Conservation (phyloP, 768 basidiomycete species). For the Tulasnella sp. region DNA sequence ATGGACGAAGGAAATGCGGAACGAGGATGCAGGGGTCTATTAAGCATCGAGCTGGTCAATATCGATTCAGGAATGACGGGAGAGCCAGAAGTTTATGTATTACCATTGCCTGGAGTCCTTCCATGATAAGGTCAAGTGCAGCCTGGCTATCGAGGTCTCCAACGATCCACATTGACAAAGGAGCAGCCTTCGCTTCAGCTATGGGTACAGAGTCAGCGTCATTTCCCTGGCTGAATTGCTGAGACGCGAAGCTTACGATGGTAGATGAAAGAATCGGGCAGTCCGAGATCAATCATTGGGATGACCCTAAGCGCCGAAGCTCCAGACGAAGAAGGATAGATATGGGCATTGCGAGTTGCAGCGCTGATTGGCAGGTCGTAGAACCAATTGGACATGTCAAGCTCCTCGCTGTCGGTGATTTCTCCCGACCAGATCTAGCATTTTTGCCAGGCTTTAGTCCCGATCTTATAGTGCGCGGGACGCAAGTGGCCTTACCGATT, state of each 20-base stretch:
- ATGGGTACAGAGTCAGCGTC: not conserved
- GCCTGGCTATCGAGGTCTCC: conserved; percentile 69
- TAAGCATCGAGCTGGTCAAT: conserved; percentile 17
- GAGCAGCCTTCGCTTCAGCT: conserved; percentile 33
- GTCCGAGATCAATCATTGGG: not conserved
- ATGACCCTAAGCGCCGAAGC: conserved; percentile 37
- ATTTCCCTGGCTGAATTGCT: not conserved
- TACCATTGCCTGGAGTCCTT: conserved; percentile 65
- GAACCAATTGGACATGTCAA: conserved; percentile 69
- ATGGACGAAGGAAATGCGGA: conserved; percentile 40
- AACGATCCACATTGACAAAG: conserved; percentile 53
- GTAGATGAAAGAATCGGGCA: conserved; percentile 17
- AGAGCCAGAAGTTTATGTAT: conserved; percentile 32
- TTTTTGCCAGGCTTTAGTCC: conserved; percentile 32
- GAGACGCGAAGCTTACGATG: not conserved
- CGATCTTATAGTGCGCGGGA: not conserved
- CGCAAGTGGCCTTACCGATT: conserved; percentile 50
- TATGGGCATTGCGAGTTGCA: conserved; percentile 67
- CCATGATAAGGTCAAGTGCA: conserved; percentile 58
- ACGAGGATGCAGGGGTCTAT: conserved; percentile 34
- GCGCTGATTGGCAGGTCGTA: conserved; percentile 79
- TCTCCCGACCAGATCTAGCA: conserved; percentile 55
- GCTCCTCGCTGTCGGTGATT: conserved; percentile 49
- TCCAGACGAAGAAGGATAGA: conserved; percentile 52
- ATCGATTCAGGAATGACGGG: conserved; percentile 22